These are phyloP conservation scores for Potentilla sterilis DNA, from an alignment of 306 rosid species.

Conservation along the genomic window DNA sequence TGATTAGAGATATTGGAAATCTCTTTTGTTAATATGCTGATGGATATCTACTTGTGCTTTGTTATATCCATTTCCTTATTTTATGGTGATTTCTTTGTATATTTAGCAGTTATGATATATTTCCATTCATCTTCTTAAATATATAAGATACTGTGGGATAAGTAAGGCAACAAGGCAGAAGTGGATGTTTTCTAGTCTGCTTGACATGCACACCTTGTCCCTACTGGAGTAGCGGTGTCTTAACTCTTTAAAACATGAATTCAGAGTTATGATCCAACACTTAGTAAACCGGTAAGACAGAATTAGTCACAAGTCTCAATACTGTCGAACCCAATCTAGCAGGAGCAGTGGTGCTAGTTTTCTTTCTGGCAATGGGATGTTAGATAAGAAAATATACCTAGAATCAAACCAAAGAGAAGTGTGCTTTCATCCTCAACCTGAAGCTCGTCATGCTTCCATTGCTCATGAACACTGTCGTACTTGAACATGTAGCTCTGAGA, in stretches of 20 bases:
- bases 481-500: conserved; percentile 53
- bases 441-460: conserved; percentile 10
- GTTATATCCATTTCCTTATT: not conserved
- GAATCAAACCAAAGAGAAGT: not conserved
- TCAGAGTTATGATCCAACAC: too few relatives aligned
- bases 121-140: not conserved
- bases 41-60: not conserved
- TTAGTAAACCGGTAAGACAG: not conserved
- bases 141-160: too few relatives aligned
- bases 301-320: too few relatives aligned
- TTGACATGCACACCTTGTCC: too few relatives aligned
- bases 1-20: not conserved
- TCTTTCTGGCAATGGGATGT: too few relatives aligned
- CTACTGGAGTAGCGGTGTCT: not conserved
- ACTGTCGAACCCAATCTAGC: not conserved
- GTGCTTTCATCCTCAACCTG: conserved; percentile 4
- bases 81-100: not conserved
- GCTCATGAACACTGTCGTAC: conserved; percentile 46
- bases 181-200: too few relatives aligned
- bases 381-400: too few relatives aligned
- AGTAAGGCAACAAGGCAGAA: too few relatives aligned
- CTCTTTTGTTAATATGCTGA: not conserved
- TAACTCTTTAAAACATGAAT: not conserved
- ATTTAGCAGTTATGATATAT: not conserved
- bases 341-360: not conserved